These are phyloP conservation scores for Lignosus rhinocerotis DNA, from an alignment of 1,284 basidiomycete genomes.

Conservation along the genomic window DNA sequence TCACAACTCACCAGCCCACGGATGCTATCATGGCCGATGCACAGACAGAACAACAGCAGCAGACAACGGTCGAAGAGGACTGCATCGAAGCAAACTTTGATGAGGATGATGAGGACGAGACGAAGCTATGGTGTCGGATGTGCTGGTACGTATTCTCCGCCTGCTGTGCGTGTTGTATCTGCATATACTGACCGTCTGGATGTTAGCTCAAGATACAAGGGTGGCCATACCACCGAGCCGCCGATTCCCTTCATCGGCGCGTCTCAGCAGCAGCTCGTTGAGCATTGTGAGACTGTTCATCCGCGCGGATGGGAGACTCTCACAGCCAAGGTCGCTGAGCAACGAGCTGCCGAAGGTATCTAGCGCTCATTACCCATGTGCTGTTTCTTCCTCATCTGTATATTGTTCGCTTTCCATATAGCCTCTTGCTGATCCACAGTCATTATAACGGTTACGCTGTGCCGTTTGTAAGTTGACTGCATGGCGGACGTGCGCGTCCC, in stretches of 20 bases:
- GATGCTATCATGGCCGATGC: constrained; percentile 34
- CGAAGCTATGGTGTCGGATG: constrained; percentile 41
- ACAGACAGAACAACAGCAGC: constrained; percentile 34
- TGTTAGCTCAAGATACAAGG: constrained; percentile 35
- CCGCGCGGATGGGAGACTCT: constrained; percentile 28
- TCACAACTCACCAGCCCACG: not conserved
- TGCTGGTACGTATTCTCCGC: constrained; percentile 46
- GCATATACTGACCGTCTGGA: not conserved
- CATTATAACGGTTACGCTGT: too few relatives aligned
- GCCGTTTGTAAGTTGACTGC: too few relatives aligned
- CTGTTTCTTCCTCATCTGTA: not conserved
- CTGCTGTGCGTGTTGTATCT: not conserved
- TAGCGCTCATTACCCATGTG: too few relatives aligned
- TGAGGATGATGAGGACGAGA: constrained; percentile 41
- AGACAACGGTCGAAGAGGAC: constrained; percentile 35
- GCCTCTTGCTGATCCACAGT: too few relatives aligned
- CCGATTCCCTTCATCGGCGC: constrained; percentile 35
- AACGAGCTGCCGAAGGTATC: constrained; percentile 8
- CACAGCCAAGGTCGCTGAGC: constrained; percentile 13
- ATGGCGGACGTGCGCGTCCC: too few relatives aligned
- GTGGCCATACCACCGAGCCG: constrained; percentile 29
- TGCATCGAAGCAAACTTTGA: constrained; percentile 47
- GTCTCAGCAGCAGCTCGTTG: constrained; percentile 31
- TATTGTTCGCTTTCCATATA: too few relatives aligned
- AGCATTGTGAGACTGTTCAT: constrained; percentile 28